Percentiles rank a stretch among this genome's conserved stretches.
Conservation (phyloP, 306 rosid genomes). For the Castanea sativa region DNA sequence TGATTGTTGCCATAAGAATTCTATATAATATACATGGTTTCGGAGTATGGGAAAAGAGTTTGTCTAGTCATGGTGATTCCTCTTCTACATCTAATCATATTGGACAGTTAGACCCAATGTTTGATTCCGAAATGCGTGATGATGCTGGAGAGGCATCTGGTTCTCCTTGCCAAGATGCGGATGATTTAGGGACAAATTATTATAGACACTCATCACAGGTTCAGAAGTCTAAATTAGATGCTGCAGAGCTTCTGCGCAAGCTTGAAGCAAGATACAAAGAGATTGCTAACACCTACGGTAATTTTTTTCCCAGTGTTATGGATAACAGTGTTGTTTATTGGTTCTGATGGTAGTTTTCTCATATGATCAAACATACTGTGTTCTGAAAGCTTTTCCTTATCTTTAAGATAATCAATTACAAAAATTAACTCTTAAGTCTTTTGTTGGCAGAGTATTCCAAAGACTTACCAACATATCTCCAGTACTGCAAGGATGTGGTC, state of each 20-base stretch:
- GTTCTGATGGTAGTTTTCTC: constrained; percentile 13
- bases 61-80: constrained; percentile 34
- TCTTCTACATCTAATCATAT: constrained; percentile 12
- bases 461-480: constrained; percentile 74
- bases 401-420: not conserved
- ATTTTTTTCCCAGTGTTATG: not conserved
- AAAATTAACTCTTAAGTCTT: constrained; percentile 5
- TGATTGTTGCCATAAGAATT: constrained; percentile 75
- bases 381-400: constrained; percentile 10
- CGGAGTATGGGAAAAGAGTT: constrained; percentile 87
- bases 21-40: constrained; percentile 71
- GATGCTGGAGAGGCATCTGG: constrained; percentile 22
- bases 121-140: constrained; percentile 14
- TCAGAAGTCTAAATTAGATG: constrained; percentile 40
- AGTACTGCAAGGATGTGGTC: constrained; percentile 67
- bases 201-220: constrained; percentile 18
- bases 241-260: constrained; percentile 53
- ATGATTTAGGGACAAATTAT: constrained; percentile 23
- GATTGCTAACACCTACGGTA: constrained; percentile 52
- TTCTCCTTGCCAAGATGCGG: constrained; percentile 17
- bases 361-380: not conserved
- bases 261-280: constrained; percentile 59
- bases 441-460: constrained; percentile 60
- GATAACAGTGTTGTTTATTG: too few relatives aligned
- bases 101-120: constrained; percentile 8